Base-by-base conservation (phyloP, 129 eudicot genomes). In the Ambrosia trifida region DNA sequence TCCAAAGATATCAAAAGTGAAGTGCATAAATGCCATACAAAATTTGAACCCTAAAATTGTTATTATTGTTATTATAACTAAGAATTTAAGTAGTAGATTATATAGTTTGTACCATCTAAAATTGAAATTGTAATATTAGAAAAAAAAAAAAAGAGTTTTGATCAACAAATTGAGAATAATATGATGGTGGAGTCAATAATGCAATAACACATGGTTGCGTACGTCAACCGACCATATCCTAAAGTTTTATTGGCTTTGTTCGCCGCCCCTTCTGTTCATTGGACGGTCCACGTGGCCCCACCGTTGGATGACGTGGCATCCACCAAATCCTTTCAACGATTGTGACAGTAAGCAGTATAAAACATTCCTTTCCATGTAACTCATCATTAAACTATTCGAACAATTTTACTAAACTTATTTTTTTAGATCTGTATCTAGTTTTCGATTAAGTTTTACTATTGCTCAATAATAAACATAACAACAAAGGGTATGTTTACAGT, bases 261-360 rank as follows among this genome's bases (percentile, higher is more conserved):
- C 69, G 74, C 80, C 80, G 80, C 74, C 80, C 79, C 64, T 69
- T 69, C 3, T 40, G 70, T 62, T 47, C 70, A 71, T 62, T 77
- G 71, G 81, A 40, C 57, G 81, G 81, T 62, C 71, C 72, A 69
- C 63, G 10, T 77, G 81, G 71, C 76, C 81, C 81, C 62, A 70
- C 76, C 1, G 1, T 20, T 36, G 0, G 69, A n/a, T 62, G 81
- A 77, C 70, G 76, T 77, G 81, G 75, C 66, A 14, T 70, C 81
- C 81, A 77, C 81, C 76, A 28, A 70, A 70, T 77, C 30, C 57
- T 61, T 69, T 61, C 58, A 66, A 53, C 73, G 35, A 64, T 38
- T 64, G 54, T 35, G 78, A 64, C 53, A 49, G 31, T 52, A 17
- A 19, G 7, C 38, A 44, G 19, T 72, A 35, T 14, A 20, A 74